These are phyloP conservation scores for Phytophthora kernoviae DNA, from an alignment of 352 stramenopile species.

Conservation along the genomic window DNA sequence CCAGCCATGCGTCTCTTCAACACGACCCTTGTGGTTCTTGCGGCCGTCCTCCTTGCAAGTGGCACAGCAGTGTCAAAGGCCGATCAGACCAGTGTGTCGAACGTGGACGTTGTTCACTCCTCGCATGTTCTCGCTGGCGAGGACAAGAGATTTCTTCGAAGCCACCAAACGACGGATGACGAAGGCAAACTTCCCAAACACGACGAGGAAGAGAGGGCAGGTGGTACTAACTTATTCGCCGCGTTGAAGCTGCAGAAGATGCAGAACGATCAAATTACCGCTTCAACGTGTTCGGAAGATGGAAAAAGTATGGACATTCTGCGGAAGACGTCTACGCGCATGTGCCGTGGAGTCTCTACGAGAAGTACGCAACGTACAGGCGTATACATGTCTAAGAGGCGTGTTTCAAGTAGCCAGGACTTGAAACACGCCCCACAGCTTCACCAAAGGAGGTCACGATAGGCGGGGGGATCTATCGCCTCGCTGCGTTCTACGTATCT, in stretches of 20 bases:
- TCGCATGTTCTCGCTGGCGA: conserved; percentile 9
- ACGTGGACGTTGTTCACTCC: conserved; percentile 13
- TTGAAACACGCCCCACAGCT: neutral
- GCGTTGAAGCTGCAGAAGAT: conserved; percentile 8
- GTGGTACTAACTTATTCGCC: conserved; percentile 3
- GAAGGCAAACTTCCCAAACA: conserved; percentile 11
- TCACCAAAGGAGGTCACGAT: conserved; percentile 5
- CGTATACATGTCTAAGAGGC: conserved; percentile 6
- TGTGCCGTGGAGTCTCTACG: neutral
- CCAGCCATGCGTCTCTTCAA: conserved; percentile 18
- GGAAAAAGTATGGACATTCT: conserved; percentile 5
- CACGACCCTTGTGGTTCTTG: conserved; percentile 14
- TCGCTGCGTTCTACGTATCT: conserved; percentile 4
- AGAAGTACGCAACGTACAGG: neutral
- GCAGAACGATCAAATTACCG: conserved; percentile 1
- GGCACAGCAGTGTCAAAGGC: conserved; percentile 14
- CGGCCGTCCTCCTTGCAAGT: conserved; percentile 9
- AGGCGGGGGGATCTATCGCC: neutral
- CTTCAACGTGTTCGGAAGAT: conserved; percentile 2
- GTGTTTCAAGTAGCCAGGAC: conserved; percentile 8
- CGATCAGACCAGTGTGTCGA: conserved; percentile 10
- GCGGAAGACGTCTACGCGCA: neutral
- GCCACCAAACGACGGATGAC: conserved; percentile 7
- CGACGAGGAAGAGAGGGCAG: conserved; percentile 11
- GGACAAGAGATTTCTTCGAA: conserved; percentile 21